phyloP scores from a whole-genome alignment of 1,284 basidiomycete genomes.

The Fomitopsis betulina region DNA sequence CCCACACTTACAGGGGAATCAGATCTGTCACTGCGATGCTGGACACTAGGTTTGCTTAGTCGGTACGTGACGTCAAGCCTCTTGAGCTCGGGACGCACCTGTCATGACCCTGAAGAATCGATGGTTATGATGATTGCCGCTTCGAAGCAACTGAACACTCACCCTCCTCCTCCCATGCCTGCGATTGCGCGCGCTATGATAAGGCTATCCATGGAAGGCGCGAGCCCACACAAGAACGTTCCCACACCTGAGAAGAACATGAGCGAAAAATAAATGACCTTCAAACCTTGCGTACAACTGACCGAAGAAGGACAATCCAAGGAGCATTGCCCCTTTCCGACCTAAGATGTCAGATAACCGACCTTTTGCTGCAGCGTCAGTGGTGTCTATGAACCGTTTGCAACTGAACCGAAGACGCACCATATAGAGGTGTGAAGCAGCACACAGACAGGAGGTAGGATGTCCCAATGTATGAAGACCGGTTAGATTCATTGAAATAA shows the following conservation, averaged over 20 bases:
- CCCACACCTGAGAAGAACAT: conserved; percentile 53
- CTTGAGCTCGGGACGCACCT: conserved; percentile 40
- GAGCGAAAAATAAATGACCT: no score
- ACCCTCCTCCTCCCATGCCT: conserved; percentile 90
- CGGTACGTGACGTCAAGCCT: conserved; percentile 21
- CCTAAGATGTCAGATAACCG: conserved; percentile 86
- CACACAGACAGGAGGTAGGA: conserved; percentile 85
- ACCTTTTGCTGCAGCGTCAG: conserved; percentile 38
- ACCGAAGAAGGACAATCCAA: conserved; percentile 82
- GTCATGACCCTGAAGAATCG: conserved; percentile 62
- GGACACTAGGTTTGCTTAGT: conserved; percentile 46
- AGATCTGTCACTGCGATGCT: conserved; percentile 76
- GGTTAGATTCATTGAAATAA: conserved; percentile 72
- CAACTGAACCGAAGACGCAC: conserved; percentile 33
- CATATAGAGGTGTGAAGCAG: conserved; percentile 89
- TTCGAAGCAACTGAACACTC: conserved; percentile 23
- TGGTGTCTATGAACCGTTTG: conserved; percentile 1
- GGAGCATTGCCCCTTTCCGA: conserved; percentile 78
- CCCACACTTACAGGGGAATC: conserved; percentile 66
- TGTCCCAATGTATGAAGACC: conserved; percentile 84
- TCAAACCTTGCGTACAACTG: conserved; percentile 13
- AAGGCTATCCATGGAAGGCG: conserved; percentile 79
- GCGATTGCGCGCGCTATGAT: conserved; percentile 80
- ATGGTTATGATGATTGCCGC: conserved; percentile 6
- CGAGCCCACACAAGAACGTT: conserved; percentile 78